Evolutionary conservation across 768 basidiomycete genomes (phyloP).

Genomic region (Boletus vinaceobasis): DNA sequence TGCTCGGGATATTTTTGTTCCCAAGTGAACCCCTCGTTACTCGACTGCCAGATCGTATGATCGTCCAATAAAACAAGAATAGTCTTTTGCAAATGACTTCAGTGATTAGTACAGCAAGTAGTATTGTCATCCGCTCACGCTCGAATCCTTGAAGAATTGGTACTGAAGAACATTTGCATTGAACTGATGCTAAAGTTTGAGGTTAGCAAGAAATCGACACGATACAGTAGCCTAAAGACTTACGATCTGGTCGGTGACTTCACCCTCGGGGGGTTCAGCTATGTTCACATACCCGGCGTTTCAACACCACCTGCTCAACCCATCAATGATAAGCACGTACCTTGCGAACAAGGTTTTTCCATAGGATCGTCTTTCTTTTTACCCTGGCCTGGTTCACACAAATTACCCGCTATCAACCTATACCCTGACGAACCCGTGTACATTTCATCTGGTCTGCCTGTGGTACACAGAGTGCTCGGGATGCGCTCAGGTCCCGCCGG

Average conservation of each 20-base stretch:
- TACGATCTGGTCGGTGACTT: slow-evolving; percentile 72
- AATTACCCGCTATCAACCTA: slow-evolving; percentile 89
- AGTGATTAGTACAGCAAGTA: background rate
- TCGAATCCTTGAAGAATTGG: slow-evolving; percentile 81
- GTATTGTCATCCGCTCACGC: slow-evolving; percentile 38
- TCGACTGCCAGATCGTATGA: slow-evolving; percentile 85
- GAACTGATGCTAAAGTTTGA: slow-evolving; percentile 61
- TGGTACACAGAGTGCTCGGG: slow-evolving; percentile 65
- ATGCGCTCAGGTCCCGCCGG: slow-evolving; percentile 87
- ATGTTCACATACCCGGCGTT: background rate
- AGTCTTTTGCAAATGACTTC: slow-evolving; percentile 43
- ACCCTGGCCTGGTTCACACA: slow-evolving; percentile 62
- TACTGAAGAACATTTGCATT: slow-evolving; percentile 63
- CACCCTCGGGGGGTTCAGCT: slow-evolving; percentile 82
- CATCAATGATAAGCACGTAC: slow-evolving; percentile 33
- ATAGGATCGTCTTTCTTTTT: slow-evolving; percentile 64
- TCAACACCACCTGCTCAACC: background rate
- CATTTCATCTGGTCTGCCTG: slow-evolving; percentile 46
- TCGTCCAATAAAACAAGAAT: slow-evolving; percentile 80
- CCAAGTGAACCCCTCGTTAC: slow-evolving; percentile 95
- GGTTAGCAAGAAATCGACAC: slow-evolving; percentile 2
- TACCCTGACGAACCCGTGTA: slow-evolving; percentile 92
- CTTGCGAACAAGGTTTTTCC: slow-evolving; percentile 75
- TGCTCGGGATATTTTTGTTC: slow-evolving; percentile 55
- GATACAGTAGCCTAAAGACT: slow-evolving; percentile 20